These are phyloP conservation scores for Begonia peltatifolia DNA, from an alignment of 306 rosid species.

Conservation along the genomic window DNA sequence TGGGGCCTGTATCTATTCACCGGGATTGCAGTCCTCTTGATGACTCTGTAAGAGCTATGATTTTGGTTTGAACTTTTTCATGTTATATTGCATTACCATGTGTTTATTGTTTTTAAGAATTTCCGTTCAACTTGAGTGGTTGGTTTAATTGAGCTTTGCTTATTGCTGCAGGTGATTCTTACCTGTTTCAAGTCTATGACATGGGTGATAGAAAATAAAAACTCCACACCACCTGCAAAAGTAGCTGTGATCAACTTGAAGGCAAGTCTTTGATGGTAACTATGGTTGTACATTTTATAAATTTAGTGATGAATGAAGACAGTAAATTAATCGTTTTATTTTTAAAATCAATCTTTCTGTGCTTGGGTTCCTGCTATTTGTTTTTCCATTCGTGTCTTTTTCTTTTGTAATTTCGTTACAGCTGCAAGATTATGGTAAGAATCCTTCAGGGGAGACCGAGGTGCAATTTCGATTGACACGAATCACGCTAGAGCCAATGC, in stretches of 20 bases:
- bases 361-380: conserved; percentile 1
- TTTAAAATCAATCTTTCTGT: too few species aligned
- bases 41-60: neutral
- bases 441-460: conserved; percentile 45
- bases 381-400: conserved; percentile 13
- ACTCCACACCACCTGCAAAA: conserved; percentile 33
- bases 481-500: conserved; percentile 69
- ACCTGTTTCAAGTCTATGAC: conserved; percentile 69
- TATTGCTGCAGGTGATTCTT: conserved; percentile 46
- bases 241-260: conserved; percentile 59
- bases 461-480: conserved; percentile 59
- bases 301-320: too few species aligned
- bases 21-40: neutral
- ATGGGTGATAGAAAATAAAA: conserved; percentile 61
- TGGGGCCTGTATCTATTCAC: neutral
- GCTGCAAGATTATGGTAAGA: conserved; percentile 65
- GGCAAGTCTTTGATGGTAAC: conserved; percentile 19
- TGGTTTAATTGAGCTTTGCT: neutral
- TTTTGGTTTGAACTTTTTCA: too few species aligned
- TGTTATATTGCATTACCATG: too few species aligned
- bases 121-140: too few species aligned
- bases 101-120: too few species aligned
- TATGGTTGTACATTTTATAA: too few species aligned
- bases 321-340: too few species aligned
- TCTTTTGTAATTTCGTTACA: conserved; percentile 16